A percentile compares a stretch with the other conserved stretches of the same genome.
phyloP scores from a whole-genome alignment of 2,329 filamentous ascomycete genomes.

The Hypoxylon sp. region DNA sequence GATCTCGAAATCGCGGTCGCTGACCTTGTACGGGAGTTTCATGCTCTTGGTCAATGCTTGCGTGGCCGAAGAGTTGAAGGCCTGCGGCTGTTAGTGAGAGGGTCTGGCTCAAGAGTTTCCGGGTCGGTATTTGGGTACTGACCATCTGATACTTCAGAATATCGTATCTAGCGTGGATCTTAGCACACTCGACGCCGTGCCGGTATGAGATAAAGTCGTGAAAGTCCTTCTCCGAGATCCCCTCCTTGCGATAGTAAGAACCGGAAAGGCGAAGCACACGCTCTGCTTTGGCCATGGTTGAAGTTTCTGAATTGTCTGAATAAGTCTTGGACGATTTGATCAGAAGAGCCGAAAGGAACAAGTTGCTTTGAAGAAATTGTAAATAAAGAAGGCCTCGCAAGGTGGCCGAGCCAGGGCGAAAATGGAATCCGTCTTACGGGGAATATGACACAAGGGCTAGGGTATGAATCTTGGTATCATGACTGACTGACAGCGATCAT shows the following conservation, averaged over 20 bases:
- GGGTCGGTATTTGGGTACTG: background rate
- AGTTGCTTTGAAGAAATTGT: background rate
- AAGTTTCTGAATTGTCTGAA: background rate
- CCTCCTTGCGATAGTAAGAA: constrained; percentile 4
- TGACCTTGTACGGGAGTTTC: constrained; percentile 23
- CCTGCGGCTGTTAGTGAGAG: constrained; percentile 6
- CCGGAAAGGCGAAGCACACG: constrained; percentile 12
- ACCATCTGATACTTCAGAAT: constrained; percentile 16
- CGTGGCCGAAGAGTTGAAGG: constrained; percentile 16
- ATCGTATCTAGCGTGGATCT: constrained; percentile 14
- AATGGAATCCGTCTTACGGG: no score
- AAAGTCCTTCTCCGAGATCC: constrained; percentile 6
- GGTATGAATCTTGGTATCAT: background rate
- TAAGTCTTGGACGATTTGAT: background rate
- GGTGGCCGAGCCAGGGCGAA: no score
- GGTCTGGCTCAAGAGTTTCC: background rate
- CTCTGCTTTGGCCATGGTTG: constrained; percentile 8
- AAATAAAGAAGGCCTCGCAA: background rate
- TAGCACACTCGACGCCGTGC: constrained; percentile 8
- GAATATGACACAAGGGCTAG: no score
- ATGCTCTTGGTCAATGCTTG: constrained; percentile 21
- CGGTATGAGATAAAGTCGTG: constrained; percentile 1
- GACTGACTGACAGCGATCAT: background rate
- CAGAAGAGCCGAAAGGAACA: background rate
- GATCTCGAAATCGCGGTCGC: constrained; percentile 27